Base-by-base conservation (phyloP, 352 stramenopile species). In the Pythium utonaiense region DNA sequence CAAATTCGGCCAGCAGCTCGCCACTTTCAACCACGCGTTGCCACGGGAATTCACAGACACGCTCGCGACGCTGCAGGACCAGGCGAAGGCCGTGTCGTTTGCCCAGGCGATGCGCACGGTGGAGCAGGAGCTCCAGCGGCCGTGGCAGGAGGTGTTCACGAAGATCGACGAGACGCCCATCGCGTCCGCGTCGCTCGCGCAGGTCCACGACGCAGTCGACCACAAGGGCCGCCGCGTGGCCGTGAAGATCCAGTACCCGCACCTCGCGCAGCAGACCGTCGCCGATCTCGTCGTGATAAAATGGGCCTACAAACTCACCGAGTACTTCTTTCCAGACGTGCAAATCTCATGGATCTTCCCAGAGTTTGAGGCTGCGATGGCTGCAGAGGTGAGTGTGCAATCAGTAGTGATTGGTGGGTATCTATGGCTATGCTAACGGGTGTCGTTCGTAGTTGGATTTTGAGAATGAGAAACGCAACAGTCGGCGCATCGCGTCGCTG, bases 1-100 rank as follows among this genome's bases (percentile, higher is more conserved):
- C 52, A 99, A 99, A 73, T 91, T 98, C 8, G 97, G 96, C 8
- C 97, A 99, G 76, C 96, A 98, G 68, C 63, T 99, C 17, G 91
- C 96, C 6, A 98, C 98, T 63, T 88, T 99, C 48, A 98, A 99
- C 71, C 91, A 99, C 67, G 79, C 98, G 10, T 70, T 99, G 22
- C 97, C 97, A 14, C 77, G 78, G 33, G 94, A 98, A 74, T 98
- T 97, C 75, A 97, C 97, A 16, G 68, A 92, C 33, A 91, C 86
- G 31, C 66, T 99, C 8, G 87, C 81, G 1, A 80, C 80, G 24
- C 71, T 98, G 53, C 96, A 98, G 71, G 90, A 98, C 58, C 83
- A 94, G 64, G 94, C 93, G 47, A 96, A 96, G 21, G 69, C 78
- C 2, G 74, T 88, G 19, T 48, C 70, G 6, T 89, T 89, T 51